phyloP scores from a whole-genome alignment of 345 rosid species.

The Bruguiera sexangula region DNA sequence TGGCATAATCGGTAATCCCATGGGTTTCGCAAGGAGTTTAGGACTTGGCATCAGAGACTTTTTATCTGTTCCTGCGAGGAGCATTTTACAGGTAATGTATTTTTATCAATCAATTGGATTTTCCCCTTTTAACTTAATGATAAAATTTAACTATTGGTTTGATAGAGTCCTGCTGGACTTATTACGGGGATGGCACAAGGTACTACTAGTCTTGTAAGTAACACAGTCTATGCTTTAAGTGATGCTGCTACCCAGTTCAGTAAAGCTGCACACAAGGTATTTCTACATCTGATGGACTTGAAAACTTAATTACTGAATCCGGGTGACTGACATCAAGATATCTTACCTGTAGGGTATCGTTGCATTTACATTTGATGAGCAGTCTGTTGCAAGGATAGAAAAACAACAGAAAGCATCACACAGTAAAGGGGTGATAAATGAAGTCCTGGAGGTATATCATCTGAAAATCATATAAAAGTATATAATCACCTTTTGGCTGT shows the following conservation, averaged over 20 bases:
- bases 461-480: neutral
- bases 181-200: slow-evolving; percentile 92
- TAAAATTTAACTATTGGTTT: slow-evolving; percentile 15
- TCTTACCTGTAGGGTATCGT: slow-evolving; percentile 68
- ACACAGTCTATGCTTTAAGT: slow-evolving; percentile 86
- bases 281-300: slow-evolving; percentile 12
- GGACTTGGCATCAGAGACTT: slow-evolving; percentile 87
- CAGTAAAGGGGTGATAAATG: slow-evolving; percentile 87
- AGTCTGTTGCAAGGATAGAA: slow-evolving; percentile 74
- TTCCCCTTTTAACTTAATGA: slow-evolving; percentile 4
- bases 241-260: slow-evolving; percentile 97
- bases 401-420: slow-evolving; percentile 69
- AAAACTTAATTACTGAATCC: neutral
- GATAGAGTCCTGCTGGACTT: slow-evolving; percentile 84
- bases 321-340: neutral
- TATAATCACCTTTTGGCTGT: no score
- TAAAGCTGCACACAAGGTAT: slow-evolving; percentile 98
- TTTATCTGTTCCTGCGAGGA: slow-evolving; percentile 77
- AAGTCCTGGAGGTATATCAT: slow-evolving; percentile 80
- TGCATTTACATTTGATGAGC: slow-evolving; percentile 91
- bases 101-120: neutral
- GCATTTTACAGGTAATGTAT: slow-evolving; percentile 59
- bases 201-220: slow-evolving; percentile 83
- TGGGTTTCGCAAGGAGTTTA: slow-evolving; percentile 92
- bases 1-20: slow-evolving; percentile 95